A percentile compares a stretch with the other conserved stretches of the same genome.
Conservation (phyloP, 1,284 basidiomycete species). For the Cryptococcus sp. region DNA sequence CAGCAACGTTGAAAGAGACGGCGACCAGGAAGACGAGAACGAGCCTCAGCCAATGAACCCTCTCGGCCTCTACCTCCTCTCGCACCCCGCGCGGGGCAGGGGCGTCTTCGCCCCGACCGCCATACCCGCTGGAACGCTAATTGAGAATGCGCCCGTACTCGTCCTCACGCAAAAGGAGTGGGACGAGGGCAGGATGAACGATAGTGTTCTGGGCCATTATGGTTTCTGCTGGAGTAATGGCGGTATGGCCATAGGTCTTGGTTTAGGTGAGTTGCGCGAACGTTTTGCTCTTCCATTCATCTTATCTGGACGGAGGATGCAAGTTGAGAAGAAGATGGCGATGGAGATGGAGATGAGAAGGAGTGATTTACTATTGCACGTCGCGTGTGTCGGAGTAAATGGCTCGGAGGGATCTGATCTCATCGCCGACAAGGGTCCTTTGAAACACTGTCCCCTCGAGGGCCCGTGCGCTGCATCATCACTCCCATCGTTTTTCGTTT, state of each 20-base stretch:
- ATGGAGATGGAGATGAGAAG: not conserved
- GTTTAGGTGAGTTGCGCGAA: constrained; percentile 64
- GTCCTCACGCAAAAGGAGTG: constrained; percentile 74
- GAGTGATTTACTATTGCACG: not conserved
- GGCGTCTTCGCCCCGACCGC: constrained; percentile 57
- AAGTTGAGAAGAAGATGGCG: not conserved
- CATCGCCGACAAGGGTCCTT: too few species aligned
- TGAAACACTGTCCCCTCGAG: too few species aligned
- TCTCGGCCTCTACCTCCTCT: constrained; percentile 36
- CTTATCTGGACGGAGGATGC: too few species aligned
- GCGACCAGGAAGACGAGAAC: not conserved
- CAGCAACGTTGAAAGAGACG: not conserved
- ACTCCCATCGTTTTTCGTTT: too few species aligned
- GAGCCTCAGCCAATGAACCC: constrained; percentile 39
- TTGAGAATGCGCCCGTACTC: constrained; percentile 86
- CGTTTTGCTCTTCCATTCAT: not conserved
- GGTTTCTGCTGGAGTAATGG: constrained; percentile 79
- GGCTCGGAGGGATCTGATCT: too few species aligned
- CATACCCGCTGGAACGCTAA: constrained; percentile 65
- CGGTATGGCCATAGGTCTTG: constrained; percentile 81
- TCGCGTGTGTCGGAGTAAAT: not conserved
- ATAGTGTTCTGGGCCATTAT: constrained; percentile 79
- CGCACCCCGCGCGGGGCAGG: constrained; percentile 39
- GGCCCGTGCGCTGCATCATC: too few species aligned
- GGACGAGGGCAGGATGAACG: constrained; percentile 59